Conservation (phyloP, 78 protist genomes). For the Cyanophora paradoxa region DNA sequence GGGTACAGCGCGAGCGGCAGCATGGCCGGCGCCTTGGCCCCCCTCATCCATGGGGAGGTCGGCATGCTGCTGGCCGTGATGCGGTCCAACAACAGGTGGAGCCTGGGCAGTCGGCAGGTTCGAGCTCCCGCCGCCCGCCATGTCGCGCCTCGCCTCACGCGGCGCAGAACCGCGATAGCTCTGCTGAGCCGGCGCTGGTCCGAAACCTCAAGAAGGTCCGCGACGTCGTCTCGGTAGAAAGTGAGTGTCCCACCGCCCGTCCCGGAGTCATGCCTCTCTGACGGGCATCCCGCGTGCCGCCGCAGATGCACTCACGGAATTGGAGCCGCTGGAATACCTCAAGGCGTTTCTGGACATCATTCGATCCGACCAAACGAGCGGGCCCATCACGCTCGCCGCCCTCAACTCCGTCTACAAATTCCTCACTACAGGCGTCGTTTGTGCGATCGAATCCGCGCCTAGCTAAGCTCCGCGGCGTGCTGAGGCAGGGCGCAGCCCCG, state of each 20-base stretch:
- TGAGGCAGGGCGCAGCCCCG: neutral
- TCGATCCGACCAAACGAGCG: constrained; percentile 64
- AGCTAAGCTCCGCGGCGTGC: neutral
- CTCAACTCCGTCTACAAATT: constrained; percentile 69
- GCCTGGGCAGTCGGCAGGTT: neutral
- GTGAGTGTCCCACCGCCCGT: too few species aligned
- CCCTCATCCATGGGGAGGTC: constrained; percentile 17
- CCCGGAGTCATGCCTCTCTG: too few species aligned
- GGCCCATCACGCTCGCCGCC: constrained; percentile 84
- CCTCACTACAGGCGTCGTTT: constrained; percentile 26
- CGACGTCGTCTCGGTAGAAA: neutral
- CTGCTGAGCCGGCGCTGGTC: constrained; percentile 19
- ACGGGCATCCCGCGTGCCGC: neutral
- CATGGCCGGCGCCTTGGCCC: too few species aligned
- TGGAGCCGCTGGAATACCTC: constrained; percentile 18
- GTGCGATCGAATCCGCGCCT: neutral
- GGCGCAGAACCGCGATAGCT: constrained; percentile 10
- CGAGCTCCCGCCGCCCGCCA: neutral
- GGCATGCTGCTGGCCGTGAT: constrained; percentile 7
- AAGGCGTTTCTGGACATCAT: constrained; percentile 75
- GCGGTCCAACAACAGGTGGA: constrained; percentile 11
- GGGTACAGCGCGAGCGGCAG: too few species aligned
- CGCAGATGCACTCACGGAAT: neutral
- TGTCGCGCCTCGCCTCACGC: neutral
- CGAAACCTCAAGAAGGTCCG: constrained; percentile 9